phyloP scores from a whole-genome alignment of 176 grass and related monocot species.

The Bothriochloa decipiens region DNA sequence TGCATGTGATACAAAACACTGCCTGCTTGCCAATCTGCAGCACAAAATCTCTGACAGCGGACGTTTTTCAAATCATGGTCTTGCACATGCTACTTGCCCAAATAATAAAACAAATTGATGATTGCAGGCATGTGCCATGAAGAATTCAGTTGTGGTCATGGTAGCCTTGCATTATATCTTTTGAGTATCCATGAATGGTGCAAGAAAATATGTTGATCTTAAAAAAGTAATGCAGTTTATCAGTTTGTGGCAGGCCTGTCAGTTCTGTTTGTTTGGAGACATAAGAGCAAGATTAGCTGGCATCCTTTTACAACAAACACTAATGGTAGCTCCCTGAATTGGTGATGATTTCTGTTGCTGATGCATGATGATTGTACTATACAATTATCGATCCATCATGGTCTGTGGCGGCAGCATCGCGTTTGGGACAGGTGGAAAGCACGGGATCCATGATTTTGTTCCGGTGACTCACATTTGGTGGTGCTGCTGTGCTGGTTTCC shows the following conservation, averaged over 20 bases:
- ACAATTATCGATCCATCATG: constrained; percentile 8
- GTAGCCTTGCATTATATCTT: neutral
- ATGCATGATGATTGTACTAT: constrained; percentile 10
- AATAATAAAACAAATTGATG: constrained; percentile 24
- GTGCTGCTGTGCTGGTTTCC: neutral
- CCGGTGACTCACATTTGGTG: neutral
- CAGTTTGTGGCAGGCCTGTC: constrained; percentile 13
- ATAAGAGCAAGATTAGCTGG: constrained; percentile 34
- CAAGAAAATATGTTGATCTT: constrained; percentile 1
- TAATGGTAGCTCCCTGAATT: constrained; percentile 20
- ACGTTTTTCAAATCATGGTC: constrained; percentile 8
- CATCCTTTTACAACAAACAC: constrained; percentile 19
- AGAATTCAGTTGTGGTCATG: neutral
- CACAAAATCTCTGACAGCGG: constrained; percentile 17
- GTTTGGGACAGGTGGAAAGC: constrained; percentile 21
- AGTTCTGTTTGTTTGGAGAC: constrained; percentile 32
- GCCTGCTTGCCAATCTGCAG: constrained; percentile 4
- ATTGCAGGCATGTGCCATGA: constrained; percentile 7
- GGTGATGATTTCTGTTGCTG: constrained; percentile 22
- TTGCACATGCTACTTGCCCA: constrained; percentile 40
- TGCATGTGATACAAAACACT: constrained; percentile 48
- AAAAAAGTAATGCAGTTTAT: neutral
- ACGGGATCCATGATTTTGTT: constrained; percentile 34
- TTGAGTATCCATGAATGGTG: neutral
- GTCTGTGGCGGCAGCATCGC: neutral